These are phyloP conservation scores for Saturnispora saitoi DNA, from an alignment of 805 yeast genomes.

Conservation along the genomic window DNA sequence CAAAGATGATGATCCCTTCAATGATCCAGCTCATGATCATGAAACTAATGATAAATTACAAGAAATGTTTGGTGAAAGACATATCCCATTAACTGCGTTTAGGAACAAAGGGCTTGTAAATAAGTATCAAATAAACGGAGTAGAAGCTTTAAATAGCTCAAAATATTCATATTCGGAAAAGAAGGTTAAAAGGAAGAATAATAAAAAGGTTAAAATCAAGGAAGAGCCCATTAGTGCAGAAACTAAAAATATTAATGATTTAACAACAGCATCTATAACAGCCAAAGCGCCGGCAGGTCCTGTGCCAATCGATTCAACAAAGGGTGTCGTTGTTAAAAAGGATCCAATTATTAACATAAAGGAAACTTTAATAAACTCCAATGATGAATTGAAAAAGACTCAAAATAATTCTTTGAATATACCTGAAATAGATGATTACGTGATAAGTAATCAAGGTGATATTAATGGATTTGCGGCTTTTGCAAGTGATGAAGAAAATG, in stretches of 20 bases:
- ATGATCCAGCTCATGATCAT: slow-evolving; percentile 11
- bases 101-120: slow-evolving; percentile 59
- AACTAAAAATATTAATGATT: neutral
- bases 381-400: too few relatives aligned
- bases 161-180: neutral
- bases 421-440: slow-evolving; percentile 2
- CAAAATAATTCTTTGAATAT: neutral
- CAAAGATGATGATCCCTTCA: slow-evolving; percentile 12
- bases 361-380: neutral
- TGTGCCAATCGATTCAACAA: neutral
- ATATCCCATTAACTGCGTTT: slow-evolving; percentile 82
- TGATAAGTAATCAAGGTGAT: slow-evolving; percentile 5
- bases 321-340: neutral
- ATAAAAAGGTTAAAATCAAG: neutral
- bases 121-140: slow-evolving; percentile 4
- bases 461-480: slow-evolving; percentile 9
- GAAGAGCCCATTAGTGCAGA: neutral
- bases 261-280: neutral
- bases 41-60: slow-evolving; percentile 8
- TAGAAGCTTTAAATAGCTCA: slow-evolving; percentile 6
- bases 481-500: slow-evolving; percentile 7
- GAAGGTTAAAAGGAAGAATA: neutral
- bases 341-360: neutral
- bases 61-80: slow-evolving; percentile 29
- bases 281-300: neutral